A percentile compares a stretch with the other conserved stretches of the same genome.
Conservation (phyloP, 495 filamentous ascomycete species). For the Talaromyces trachyspermus region DNA sequence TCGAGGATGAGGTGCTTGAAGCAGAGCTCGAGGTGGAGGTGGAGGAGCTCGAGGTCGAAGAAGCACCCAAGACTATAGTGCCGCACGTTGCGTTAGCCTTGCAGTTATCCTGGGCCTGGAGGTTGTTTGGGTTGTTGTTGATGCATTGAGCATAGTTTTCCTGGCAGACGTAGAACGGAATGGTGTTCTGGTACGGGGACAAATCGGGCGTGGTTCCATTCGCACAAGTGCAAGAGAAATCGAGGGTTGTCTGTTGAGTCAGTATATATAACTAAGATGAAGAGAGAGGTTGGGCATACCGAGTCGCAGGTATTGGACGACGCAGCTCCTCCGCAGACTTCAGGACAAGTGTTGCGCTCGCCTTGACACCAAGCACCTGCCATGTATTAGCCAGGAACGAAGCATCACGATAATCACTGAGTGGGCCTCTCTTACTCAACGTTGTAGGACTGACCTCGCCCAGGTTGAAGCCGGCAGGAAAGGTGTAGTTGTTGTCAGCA, state of each 20-base stretch:
- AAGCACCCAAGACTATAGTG: conserved; percentile 6
- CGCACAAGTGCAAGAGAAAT: conserved; percentile 47
- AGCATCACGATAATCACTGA: background rate
- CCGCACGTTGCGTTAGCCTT: conserved; percentile 31
- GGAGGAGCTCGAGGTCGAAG: conserved; percentile 33
- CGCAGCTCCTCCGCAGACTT: conserved; percentile 35
- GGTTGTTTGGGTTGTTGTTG: conserved; percentile 31
- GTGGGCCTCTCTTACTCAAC: conserved; percentile 18
- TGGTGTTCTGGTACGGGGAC: conserved; percentile 41
- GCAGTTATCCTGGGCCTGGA: conserved; percentile 4
- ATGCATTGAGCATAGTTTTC: conserved; percentile 45
- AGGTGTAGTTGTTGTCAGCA: conserved; percentile 24
- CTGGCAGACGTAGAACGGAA: conserved; percentile 53
- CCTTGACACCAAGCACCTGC: conserved; percentile 39
- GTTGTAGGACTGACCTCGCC: conserved; percentile 19
- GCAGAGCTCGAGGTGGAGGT: conserved; percentile 11
- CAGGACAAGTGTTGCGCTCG: conserved; percentile 39
- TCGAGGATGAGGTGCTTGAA: conserved; percentile 12
- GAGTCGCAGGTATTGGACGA: conserved; percentile 34
- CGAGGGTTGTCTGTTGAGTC: conserved; percentile 35
- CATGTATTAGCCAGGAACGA: conserved; percentile 7
- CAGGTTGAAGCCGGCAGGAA: conserved; percentile 35
- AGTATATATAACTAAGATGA: conserved; percentile 5
- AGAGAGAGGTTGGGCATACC: conserved; percentile 23
- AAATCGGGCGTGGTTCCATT: conserved; percentile 47